Evolutionary conservation across 202 grass and related monocot genomes (phyloP).

Genomic region (Hordeum pubiflorum): DNA sequence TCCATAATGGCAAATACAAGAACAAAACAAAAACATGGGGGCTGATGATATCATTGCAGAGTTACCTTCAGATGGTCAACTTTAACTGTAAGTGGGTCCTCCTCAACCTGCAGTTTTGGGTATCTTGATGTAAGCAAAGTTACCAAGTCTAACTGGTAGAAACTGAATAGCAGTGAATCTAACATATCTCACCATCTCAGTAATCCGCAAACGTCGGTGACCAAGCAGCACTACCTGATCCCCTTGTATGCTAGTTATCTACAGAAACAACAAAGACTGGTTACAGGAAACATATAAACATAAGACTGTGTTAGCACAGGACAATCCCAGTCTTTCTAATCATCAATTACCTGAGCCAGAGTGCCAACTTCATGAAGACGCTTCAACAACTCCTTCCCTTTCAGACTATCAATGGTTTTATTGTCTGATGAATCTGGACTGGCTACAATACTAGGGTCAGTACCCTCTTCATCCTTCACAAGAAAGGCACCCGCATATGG

Average conservation of each 20-base stretch:
- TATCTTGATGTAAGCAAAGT: conserved; percentile 27
- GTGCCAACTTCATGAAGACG: conserved; percentile 96
- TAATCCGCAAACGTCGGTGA: conserved; percentile 68
- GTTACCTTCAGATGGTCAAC: conserved; percentile 93
- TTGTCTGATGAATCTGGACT: conserved; percentile 66
- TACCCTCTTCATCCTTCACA: conserved; percentile 68
- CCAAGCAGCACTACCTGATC: conserved; percentile 91
- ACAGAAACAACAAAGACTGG: conserved; percentile 27
- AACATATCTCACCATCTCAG: conserved; percentile 70
- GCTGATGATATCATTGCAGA: conserved; percentile 6
- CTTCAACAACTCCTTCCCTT: conserved; percentile 82
- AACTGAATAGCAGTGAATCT: conserved; percentile 12
- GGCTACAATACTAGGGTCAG: conserved; percentile 62
- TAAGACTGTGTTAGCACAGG: conserved; percentile 20
- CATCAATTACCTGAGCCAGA: conserved; percentile 55
- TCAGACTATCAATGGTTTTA: conserved; percentile 87
- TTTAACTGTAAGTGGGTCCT: conserved; percentile 93
- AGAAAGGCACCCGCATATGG: conserved; percentile 91
- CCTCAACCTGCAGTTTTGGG: conserved; percentile 62
- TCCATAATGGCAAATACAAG: background rate
- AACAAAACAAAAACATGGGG: conserved; percentile 1
- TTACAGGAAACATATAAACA: background rate
- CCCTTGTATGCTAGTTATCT: conserved; percentile 91
- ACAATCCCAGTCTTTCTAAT: background rate
- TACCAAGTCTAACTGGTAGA: background rate